These are phyloP conservation scores for Phytophthora agathidicida DNA, from an alignment of 352 stramenopile genomes.

Conservation along the genomic window DNA sequence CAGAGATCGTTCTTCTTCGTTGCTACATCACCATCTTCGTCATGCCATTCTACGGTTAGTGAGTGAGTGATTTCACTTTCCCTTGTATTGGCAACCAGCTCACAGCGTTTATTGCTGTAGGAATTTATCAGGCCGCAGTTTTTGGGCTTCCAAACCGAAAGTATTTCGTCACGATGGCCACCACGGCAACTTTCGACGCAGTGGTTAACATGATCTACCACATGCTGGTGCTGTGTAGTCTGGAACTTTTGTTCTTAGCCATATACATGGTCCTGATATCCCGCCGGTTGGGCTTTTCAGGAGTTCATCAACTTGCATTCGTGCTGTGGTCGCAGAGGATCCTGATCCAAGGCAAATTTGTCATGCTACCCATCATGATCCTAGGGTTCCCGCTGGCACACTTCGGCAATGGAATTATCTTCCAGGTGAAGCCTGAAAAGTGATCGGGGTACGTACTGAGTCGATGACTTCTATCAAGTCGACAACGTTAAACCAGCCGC, in stretches of 20 bases:
- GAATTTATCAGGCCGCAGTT: slow-evolving; percentile 15
- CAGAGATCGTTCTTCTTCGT: slow-evolving; percentile 29
- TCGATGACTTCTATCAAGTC: no score
- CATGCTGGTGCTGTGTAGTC: slow-evolving; percentile 10
- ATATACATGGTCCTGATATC: slow-evolving; percentile 22
- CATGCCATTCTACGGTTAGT: slow-evolving; percentile 26
- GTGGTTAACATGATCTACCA: slow-evolving; percentile 12
- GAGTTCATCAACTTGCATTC: slow-evolving; percentile 27
- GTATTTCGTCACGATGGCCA: slow-evolving; percentile 25
- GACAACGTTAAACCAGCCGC: no score
- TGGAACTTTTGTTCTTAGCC: slow-evolving; percentile 25
- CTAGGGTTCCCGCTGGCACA: slow-evolving; percentile 32
- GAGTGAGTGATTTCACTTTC: no score
- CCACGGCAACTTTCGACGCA: slow-evolving; percentile 12
- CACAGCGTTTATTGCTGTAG: slow-evolving; percentile 5
- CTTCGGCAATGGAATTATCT: slow-evolving; percentile 28
- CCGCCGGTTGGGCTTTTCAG: not conserved
- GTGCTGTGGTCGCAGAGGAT: slow-evolving; percentile 29
- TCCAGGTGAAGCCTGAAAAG: not conserved
- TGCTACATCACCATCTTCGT: slow-evolving; percentile 29
- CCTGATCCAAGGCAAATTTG: slow-evolving; percentile 30
- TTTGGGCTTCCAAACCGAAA: slow-evolving; percentile 22
- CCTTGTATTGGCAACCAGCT: no score
- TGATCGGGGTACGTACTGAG: no score
- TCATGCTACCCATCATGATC: slow-evolving; percentile 24